Evolutionary conservation across 331 rosid genomes (phyloP).

Genomic region (Phaseolus coccineus): DNA sequence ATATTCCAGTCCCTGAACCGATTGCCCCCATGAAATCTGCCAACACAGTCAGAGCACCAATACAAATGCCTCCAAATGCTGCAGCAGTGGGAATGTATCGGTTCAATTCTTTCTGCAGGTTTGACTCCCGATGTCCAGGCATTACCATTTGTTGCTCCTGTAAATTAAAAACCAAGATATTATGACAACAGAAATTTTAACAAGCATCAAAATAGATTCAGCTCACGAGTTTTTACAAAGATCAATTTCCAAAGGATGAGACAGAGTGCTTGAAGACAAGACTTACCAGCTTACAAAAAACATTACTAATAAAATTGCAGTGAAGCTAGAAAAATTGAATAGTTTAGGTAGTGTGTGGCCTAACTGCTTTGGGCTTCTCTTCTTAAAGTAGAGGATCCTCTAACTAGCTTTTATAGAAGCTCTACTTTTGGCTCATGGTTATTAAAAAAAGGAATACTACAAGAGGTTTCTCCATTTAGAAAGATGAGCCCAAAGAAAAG

Average conservation of each 20-base stretch:
- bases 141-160: conserved; percentile 92
- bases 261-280: background rate
- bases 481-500: background rate
- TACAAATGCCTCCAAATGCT: conserved; percentile 89
- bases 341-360: background rate
- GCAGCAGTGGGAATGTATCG: conserved; percentile 90
- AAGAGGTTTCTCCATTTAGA: background rate
- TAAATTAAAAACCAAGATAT: background rate
- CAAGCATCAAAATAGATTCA: background rate
- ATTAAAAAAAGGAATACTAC: background rate
- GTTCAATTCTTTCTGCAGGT: conserved; percentile 75
- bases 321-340: background rate
- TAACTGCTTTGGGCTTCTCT: background rate
- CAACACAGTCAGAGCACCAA: conserved; percentile 85
- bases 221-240: background rate
- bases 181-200: background rate
- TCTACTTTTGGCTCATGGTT: too few relatives aligned
- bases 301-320: background rate
- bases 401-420: background rate
- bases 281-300: background rate
- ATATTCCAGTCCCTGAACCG: conserved; percentile 81
- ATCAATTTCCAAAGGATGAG: background rate
- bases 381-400: background rate
- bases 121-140: conserved; percentile 84
- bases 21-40: conserved; percentile 93